phyloP scores from a whole-genome alignment of 441 rosid genomes.

The Populus tomentosa region DNA sequence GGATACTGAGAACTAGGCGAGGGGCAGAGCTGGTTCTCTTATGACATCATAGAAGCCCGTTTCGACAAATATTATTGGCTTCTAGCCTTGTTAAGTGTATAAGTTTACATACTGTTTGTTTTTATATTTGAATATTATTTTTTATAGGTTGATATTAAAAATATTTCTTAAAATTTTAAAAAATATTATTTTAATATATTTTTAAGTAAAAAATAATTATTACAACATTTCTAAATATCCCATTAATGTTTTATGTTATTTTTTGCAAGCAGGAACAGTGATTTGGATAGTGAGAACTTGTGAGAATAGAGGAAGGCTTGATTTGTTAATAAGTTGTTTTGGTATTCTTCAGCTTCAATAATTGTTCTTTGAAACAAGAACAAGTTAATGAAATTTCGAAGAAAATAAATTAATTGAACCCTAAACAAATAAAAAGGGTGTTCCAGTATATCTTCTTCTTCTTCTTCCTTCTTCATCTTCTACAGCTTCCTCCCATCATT shows the following conservation, averaged over 20 bases:
- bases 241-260: slow-evolving; percentile 46
- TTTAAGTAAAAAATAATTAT: too few species aligned
- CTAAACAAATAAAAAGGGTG: too few species aligned
- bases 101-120: too few species aligned
- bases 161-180: too few species aligned
- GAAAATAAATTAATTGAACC: too few species aligned
- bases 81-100: slow-evolving; percentile 28
- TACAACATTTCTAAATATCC: background rate
- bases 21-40: slow-evolving; percentile 65
- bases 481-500: too few species aligned
- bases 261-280: slow-evolving; percentile 2
- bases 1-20: slow-evolving; percentile 31
- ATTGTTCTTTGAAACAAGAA: background rate
- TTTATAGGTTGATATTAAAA: too few species aligned
- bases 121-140: too few species aligned
- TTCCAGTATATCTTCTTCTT: too few species aligned
- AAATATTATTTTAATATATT: too few species aligned
- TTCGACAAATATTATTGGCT: slow-evolving; percentile 78
- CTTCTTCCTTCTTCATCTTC: too few species aligned
- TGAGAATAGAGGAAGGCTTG: background rate
- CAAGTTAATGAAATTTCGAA: background rate
- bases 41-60: slow-evolving; percentile 78
- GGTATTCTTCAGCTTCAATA: background rate
- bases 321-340: background rate
- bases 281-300: slow-evolving; percentile 27